Percentiles rank a stretch among this genome's conserved stretches.
Conservation (phyloP, 2,329 filamentous ascomycete species). For the Ophiostoma ips region DNA sequence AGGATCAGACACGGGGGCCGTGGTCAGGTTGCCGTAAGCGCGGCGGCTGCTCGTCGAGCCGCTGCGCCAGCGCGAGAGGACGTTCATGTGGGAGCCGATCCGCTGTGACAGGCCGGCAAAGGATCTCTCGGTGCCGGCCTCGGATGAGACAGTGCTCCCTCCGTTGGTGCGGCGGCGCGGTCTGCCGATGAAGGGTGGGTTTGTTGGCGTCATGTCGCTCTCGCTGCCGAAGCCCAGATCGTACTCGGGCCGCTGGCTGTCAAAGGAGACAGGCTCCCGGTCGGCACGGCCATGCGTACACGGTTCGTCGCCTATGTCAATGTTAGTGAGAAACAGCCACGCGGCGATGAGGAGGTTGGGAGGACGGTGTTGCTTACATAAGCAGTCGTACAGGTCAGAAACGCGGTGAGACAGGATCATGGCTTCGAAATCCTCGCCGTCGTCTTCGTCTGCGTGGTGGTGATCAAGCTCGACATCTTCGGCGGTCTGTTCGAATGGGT, state of each 20-base stretch:
- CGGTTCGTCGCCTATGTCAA: conserved; percentile 31
- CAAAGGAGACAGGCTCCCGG: conserved; percentile 24
- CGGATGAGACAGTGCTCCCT: conserved; percentile 3
- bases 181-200: neutral
- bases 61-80: conserved; percentile 35
- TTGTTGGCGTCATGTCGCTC: conserved; percentile 32
- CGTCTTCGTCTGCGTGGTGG: neutral
- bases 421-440: conserved; percentile 28
- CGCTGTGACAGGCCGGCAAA: conserved; percentile 50
- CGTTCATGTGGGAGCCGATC: conserved; percentile 47
- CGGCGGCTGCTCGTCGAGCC: conserved; percentile 27
- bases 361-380: too few species aligned
- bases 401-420: conserved; percentile 35
- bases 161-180: conserved; percentile 2
- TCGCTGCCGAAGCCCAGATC: conserved; percentile 55
- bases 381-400: conserved; percentile 46
- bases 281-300: conserved; percentile 36
- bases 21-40: conserved; percentile 30
- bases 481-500: conserved; percentile 55
- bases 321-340: neutral
- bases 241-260: conserved; percentile 41
- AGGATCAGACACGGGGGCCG: conserved; percentile 60
- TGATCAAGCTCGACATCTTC: neutral
- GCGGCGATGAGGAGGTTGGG: too few species aligned
- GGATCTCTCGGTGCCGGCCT: conserved; percentile 33